Conservation (phyloP, 441 rosid genomes). For the Corymbia citriodora region DNA sequence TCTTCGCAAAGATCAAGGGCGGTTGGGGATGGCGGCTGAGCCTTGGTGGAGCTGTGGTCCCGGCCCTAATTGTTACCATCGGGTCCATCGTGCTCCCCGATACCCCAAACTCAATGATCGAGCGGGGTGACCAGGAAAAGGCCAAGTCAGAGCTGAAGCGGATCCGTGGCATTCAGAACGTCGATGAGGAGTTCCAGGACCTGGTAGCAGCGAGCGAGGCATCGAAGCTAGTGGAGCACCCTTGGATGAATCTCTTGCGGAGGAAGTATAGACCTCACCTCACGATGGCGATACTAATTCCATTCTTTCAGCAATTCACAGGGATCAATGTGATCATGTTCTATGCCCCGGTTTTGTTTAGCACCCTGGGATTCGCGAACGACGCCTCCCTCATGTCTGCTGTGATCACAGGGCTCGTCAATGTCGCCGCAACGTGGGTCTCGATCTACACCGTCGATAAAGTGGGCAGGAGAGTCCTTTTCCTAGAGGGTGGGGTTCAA, state of each 20-base stretch:
- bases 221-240: constrained; percentile 55
- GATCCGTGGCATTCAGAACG: constrained; percentile 49
- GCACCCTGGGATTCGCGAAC: constrained; percentile 53
- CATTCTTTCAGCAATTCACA: constrained; percentile 80
- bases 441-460: constrained; percentile 74
- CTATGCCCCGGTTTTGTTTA: constrained; percentile 81
- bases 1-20: constrained; percentile 53
- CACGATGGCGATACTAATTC: constrained; percentile 60
- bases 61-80: constrained; percentile 66
- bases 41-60: constrained; percentile 85
- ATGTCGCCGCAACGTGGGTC: constrained; percentile 54
- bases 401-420: constrained; percentile 70
- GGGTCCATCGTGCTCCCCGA: constrained; percentile 76
- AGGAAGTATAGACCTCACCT: constrained; percentile 79
- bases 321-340: constrained; percentile 88
- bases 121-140: constrained; percentile 45
- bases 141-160: constrained; percentile 42
- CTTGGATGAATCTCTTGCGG: constrained; percentile 58
- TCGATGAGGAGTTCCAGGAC: constrained; percentile 62
- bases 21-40: constrained; percentile 93
- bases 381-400: constrained; percentile 80
- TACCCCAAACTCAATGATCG: constrained; percentile 87
- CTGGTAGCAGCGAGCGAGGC: constrained; percentile 60
- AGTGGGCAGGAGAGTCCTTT: constrained; percentile 71
- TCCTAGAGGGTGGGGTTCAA: constrained; percentile 75